phyloP scores from a whole-genome alignment of 768 basidiomycete species.

The Steccherinum ochraceum region DNA sequence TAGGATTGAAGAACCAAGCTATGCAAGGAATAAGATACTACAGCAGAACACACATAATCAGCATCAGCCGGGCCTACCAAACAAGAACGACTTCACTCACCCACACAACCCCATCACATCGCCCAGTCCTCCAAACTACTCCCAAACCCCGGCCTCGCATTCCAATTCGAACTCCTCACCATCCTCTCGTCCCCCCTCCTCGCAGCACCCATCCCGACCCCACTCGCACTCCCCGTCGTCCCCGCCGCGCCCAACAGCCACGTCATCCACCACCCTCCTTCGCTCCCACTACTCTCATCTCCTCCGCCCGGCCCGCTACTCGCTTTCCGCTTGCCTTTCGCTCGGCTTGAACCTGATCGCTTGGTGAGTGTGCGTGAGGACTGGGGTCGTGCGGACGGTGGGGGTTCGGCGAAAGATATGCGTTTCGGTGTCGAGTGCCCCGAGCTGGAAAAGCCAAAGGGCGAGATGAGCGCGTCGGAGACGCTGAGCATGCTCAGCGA shows the following conservation, averaged over 20 bases:
- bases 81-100: no score
- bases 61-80: no score
- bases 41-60: neutral
- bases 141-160: conserved; percentile 17
- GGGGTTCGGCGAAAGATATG: conserved; percentile 74
- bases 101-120: neutral
- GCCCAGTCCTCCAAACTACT: conserved; percentile 20
- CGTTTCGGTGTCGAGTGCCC: conserved; percentile 55
- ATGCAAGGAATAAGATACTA: neutral
- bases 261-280: conserved; percentile 24
- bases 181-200: conserved; percentile 14
- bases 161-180: conserved; percentile 10
- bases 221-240: conserved; percentile 7
- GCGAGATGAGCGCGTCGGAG: conserved; percentile 10
- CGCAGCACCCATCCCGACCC: conserved; percentile 5
- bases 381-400: conserved; percentile 47
- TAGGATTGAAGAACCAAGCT: neutral
- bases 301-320: conserved; percentile 13
- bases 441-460: conserved; percentile 12
- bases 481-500: conserved; percentile 18
- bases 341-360: conserved; percentile 20
- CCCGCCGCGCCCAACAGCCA: conserved; percentile 23
- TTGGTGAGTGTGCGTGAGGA: neutral
- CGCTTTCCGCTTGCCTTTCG: conserved; percentile 14
- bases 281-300: conserved; percentile 27